These are phyloP conservation scores for Silene noctiflora DNA, from an alignment of 179 eudicot genomes.

Conservation along the genomic window DNA sequence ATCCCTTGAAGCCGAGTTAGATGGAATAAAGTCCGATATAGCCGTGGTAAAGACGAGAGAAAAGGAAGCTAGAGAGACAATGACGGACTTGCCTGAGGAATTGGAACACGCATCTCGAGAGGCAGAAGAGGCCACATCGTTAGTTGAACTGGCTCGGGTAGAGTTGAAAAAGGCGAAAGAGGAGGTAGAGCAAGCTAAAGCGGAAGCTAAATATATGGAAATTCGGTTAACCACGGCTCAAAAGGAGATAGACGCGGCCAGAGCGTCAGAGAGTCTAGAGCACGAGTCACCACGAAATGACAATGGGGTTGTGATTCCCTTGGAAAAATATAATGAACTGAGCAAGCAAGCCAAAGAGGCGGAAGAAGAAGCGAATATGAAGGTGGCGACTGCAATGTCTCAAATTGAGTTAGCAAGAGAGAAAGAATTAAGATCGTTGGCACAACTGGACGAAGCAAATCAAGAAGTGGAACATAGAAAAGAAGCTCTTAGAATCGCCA, in stretches of 20 bases:
- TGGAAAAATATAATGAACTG: slow-evolving; percentile 81
- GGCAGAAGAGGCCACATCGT: slow-evolving; percentile 62
- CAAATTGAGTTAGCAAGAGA: slow-evolving; percentile 67
- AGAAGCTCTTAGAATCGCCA: slow-evolving; percentile 56
- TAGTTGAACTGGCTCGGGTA: slow-evolving; percentile 54
- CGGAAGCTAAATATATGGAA: slow-evolving; percentile 55
- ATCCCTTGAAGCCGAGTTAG: slow-evolving; percentile 75
- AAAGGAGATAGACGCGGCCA: slow-evolving; percentile 88
- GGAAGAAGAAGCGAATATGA: slow-evolving; percentile 63
- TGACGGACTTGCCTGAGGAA: slow-evolving; percentile 65
- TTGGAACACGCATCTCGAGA: slow-evolving; percentile 67
- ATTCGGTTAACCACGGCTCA: slow-evolving; percentile 57
- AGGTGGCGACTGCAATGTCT: slow-evolving; percentile 60
- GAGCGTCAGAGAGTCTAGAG: slow-evolving; percentile 68
- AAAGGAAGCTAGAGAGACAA: slow-evolving; percentile 60
- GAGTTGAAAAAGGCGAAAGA: slow-evolving; percentile 62
- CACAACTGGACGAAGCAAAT: slow-evolving; percentile 56
- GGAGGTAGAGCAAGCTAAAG: slow-evolving; percentile 77
- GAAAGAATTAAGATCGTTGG: slow-evolving; percentile 51
- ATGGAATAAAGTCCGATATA: slow-evolving; percentile 59
- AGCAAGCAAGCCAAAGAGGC: slow-evolving; percentile 76
- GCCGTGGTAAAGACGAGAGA: slow-evolving; percentile 50
- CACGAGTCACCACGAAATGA: slow-evolving; percentile 45
- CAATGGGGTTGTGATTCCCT: slow-evolving; percentile 51
- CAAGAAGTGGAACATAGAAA: slow-evolving; percentile 51